A percentile compares a stretch with the other conserved stretches of the same genome.
Evolutionary conservation across 139 green algal genomes (phyloP).

Genomic region (Haematococcus lacustris): DNA sequence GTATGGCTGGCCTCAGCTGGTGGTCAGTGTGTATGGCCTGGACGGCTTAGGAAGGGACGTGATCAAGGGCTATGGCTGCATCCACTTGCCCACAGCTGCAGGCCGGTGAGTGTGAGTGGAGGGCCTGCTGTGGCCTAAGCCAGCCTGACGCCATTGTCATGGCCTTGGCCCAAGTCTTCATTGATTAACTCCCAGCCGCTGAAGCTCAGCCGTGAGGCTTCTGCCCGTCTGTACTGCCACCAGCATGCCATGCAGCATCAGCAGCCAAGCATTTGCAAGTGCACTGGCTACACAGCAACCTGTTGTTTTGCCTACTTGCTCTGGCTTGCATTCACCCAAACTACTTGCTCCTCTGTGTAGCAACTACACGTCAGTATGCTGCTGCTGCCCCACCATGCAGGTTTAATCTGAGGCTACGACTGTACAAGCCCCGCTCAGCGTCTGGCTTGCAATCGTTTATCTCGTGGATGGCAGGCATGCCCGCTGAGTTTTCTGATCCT

Average conservation of each 20-base stretch:
- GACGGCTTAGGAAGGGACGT: constrained; percentile 65
- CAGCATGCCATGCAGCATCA: no score
- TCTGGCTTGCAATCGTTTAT: constrained; percentile 55
- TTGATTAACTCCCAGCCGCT: not conserved
- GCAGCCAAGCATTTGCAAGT: no score
- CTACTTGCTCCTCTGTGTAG: no score
- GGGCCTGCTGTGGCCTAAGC: not conserved
- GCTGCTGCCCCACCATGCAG: no score
- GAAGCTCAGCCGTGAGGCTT: no score
- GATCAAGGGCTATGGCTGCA: constrained; percentile 68
- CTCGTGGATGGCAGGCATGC: constrained; percentile 57
- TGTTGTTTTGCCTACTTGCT: not conserved
- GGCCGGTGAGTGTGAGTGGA: constrained; percentile 41
- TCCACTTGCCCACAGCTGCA: constrained; percentile 59
- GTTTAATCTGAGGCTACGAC: constrained; percentile 53
- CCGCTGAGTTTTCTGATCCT: constrained; percentile 66
- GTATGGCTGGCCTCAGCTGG: constrained; percentile 75
- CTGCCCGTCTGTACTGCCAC: no score
- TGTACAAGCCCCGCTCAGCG: constrained; percentile 60
- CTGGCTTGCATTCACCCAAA: not conserved
- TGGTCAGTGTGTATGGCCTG: constrained; percentile 69
- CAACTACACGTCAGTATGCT: no score
- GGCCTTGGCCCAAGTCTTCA: not conserved
- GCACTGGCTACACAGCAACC: not conserved
- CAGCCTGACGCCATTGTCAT: not conserved